These are phyloP conservation scores for Trichothecium sympodiale DNA, from an alignment of 2,329 filamentous ascomycete genomes.

Conservation along the genomic window DNA sequence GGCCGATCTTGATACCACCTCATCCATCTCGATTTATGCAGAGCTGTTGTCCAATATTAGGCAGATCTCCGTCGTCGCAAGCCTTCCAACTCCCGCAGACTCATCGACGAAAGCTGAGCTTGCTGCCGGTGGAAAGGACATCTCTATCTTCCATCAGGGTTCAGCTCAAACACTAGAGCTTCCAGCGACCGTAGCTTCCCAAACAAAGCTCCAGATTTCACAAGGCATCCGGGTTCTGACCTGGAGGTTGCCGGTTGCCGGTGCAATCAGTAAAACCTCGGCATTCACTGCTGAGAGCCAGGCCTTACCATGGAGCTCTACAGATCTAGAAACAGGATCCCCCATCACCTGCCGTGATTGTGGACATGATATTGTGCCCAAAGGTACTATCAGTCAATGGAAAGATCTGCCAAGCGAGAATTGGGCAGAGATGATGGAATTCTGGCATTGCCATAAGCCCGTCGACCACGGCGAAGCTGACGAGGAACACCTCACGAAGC, in stretches of 20 bases:
- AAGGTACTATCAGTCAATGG: constrained; percentile 47
- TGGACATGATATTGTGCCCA: constrained; percentile 22
- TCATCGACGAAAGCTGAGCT: constrained; percentile 31
- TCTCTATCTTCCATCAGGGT: constrained; percentile 38
- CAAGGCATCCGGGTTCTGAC: constrained; percentile 23
- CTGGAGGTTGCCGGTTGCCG: constrained; percentile 41
- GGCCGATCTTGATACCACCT: too few relatives aligned
- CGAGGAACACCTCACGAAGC: constrained; percentile 40
- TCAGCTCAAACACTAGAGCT: constrained; percentile 23
- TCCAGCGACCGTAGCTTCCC: constrained; percentile 27
- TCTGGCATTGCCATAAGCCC: constrained; percentile 99
- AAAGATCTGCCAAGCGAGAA: constrained; percentile 92
- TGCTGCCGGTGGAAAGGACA: constrained; percentile 28
- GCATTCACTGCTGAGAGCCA: constrained; percentile 24
- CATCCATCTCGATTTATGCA: constrained; percentile 40
- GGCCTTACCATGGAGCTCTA: constrained; percentile 44
- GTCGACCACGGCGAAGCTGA: constrained; percentile 38
- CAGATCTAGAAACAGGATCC: constrained; percentile 28
- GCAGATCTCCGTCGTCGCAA: constrained; percentile 48
- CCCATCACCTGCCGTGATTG: constrained; percentile 32
- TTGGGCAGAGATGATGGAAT: constrained; percentile 99
- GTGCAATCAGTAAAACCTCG: constrained; percentile 11
- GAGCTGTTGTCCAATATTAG: constrained; percentile 55
- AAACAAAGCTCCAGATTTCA: constrained; percentile 24
- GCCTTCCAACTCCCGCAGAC: constrained; percentile 32